Conservation (phyloP, 2,329 filamentous ascomycete species). For the Thelonectria blattea region DNA sequence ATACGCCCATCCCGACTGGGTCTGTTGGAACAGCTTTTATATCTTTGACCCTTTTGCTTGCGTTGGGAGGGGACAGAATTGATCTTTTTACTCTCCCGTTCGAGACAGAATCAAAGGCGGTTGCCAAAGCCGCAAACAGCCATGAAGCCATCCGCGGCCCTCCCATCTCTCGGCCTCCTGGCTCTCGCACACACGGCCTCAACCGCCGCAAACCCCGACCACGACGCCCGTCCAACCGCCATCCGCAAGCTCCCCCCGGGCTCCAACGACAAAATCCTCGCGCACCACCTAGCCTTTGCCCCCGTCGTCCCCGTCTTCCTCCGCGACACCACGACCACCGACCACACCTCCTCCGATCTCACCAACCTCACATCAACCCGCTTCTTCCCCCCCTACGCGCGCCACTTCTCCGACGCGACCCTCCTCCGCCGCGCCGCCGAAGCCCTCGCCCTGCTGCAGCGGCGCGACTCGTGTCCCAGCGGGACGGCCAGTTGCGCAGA, state of each 20-base stretch:
- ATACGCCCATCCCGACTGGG: neutral
- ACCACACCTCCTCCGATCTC: neutral
- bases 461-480: conserved; percentile 70
- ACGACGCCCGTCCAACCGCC: conserved; percentile 57
- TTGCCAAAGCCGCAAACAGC: neutral
- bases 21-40: too few species aligned
- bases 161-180: conserved; percentile 50
- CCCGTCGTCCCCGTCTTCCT: conserved; percentile 38
- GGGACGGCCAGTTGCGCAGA: conserved; percentile 69
- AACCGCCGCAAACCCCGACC: conserved; percentile 41
- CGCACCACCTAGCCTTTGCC: conserved; percentile 66
- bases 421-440: conserved; percentile 53
- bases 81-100: too few species aligned
- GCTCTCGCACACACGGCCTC: conserved; percentile 47
- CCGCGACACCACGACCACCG: conserved; percentile 34
- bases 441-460: conserved; percentile 55
- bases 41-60: too few species aligned
- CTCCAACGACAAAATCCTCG: conserved; percentile 74
- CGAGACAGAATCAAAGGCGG: too few species aligned
- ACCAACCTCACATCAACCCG: conserved; percentile 3
- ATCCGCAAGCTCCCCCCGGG: conserved; percentile 76
- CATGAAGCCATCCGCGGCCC: conserved; percentile 49
- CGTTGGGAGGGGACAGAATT: too few species aligned
- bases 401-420: conserved; percentile 46
- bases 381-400: conserved; percentile 58